These are phyloP conservation scores for Cytospora leucostoma DNA, from an alignment of 2,329 filamentous ascomycete species.

Conservation along the genomic window DNA sequence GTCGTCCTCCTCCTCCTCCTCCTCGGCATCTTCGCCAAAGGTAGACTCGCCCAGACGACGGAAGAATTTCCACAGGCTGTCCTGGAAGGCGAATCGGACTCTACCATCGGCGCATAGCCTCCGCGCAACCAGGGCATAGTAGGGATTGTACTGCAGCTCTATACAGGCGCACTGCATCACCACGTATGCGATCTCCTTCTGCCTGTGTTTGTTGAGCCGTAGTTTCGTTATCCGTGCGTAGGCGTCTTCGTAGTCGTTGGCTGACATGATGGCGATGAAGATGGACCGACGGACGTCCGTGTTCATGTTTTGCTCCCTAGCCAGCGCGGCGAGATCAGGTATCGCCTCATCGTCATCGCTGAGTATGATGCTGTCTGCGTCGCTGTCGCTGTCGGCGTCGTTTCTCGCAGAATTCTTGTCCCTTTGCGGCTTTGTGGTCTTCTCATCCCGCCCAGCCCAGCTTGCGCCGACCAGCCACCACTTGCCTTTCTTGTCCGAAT, in stretches of 20 bases:
- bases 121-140: conserved; percentile 83
- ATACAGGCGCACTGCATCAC: conserved; percentile 83
- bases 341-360: conserved; percentile 50
- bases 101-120: conserved; percentile 75
- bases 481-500: conserved; percentile 85
- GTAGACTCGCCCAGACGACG: conserved; percentile 80
- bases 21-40: conserved; percentile 64
- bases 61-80: conserved; percentile 84
- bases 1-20: conserved; percentile 53
- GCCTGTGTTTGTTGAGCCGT: conserved; percentile 80
- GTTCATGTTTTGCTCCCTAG: conserved; percentile 80
- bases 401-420: conserved; percentile 34
- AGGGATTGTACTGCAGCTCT: conserved; percentile 85
- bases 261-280: conserved; percentile 87
- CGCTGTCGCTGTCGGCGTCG: conserved; percentile 39
- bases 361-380: conserved; percentile 36
- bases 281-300: conserved; percentile 87
- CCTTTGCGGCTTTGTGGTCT: conserved; percentile 24
- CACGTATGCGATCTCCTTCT: conserved; percentile 83
- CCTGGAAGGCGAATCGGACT: conserved; percentile 82
- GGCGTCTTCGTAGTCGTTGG: conserved; percentile 81
- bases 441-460: conserved; percentile 58
- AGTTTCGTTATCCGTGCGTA: conserved; percentile 78
- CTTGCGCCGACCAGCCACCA: conserved; percentile 99
- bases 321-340: conserved; percentile 74